Evolutionary conservation across 2,329 filamentous ascomycete species (phyloP), one percentile per base, ranked within the genome.

Genomic region (Elsinoe perseae): DNA sequence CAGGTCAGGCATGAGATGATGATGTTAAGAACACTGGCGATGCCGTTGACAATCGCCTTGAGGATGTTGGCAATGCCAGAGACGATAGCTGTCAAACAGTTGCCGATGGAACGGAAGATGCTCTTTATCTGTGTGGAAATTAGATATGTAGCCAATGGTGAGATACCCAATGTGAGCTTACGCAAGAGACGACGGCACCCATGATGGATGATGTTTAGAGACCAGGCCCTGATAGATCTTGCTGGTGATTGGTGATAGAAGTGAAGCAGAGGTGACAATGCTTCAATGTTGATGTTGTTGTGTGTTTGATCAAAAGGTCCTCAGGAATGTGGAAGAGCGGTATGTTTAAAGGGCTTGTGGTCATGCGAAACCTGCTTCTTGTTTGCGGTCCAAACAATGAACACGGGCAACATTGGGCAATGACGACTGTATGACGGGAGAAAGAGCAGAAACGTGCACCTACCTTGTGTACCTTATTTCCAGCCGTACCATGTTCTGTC

Each of bases 101-200:
- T 66, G 65, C 71, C 71, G 63, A 77, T 76, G 52, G 74, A 74
- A 60, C 71, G 70, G 66, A 77, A 70, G 63, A 76, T 64, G 59
- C 67, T 63, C 56, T 71, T 62, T 64, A 75, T 70, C 72, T 74
- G 58, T 16, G 9, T 7, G 10, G 2, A 5, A 60, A 61, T 69
- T 63, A 69, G 66, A 34, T 25, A 46, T 48, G 42, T 48, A 50
- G 52, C 46, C 27, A 55, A 18, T 16, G 32, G 43, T 54, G 18
- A 50, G 14, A 10, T 34, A 4, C 21, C 12, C 14, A 21, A 9
- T 40, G 36, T 32, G 20, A 53, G 80, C 86, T 67, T 87, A 92
- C 87, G 69, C 87, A 91, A 70, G 87, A 91, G 63, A 89, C 77
- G 67, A 93, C 84, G 72, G 85, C 87, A 75, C 88, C 88, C 88